These are phyloP conservation scores for Guyanaporus albipodus DNA, from an alignment of 768 basidiomycete species.

Conservation along the genomic window DNA sequence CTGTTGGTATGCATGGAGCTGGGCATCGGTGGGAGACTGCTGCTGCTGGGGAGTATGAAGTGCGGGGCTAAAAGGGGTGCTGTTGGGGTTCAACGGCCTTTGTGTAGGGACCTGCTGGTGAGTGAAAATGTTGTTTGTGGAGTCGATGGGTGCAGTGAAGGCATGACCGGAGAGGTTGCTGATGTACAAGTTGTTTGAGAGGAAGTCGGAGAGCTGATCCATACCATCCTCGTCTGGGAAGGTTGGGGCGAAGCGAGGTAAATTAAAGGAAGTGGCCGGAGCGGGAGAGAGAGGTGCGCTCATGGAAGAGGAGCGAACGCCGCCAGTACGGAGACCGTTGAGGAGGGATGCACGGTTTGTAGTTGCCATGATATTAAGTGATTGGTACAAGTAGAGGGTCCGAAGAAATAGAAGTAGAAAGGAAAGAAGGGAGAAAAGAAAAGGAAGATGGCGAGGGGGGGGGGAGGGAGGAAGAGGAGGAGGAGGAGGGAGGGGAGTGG, in stretches of 20 bases:
- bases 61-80: constrained; percentile 42
- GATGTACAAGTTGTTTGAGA: constrained; percentile 50
- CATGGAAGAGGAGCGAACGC: constrained; percentile 72
- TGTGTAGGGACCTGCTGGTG: constrained; percentile 56
- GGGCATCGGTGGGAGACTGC: constrained; percentile 36
- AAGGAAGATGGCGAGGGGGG: constrained; percentile 1
- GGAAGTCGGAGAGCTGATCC: constrained; percentile 57
- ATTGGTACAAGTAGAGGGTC: constrained; percentile 19
- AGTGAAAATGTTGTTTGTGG: constrained; percentile 59
- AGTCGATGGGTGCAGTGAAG: constrained; percentile 71
- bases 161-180: constrained; percentile 41
- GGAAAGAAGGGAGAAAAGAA: constrained; percentile 16
- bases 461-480: background rate
- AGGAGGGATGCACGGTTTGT: constrained; percentile 77
- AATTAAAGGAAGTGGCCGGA: constrained; percentile 56
- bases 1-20: constrained; percentile 60
- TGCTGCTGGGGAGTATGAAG: constrained; percentile 41
- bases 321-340: constrained; percentile 84
- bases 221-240: constrained; percentile 52
- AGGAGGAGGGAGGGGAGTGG: constrained; percentile 7
- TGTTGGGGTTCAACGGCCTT: constrained; percentile 52
- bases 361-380: constrained; percentile 40
- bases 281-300: constrained; percentile 65
- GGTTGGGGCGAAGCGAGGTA: constrained; percentile 50
- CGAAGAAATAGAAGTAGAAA: constrained; percentile 9